These are phyloP conservation scores for Ogataea siamensis DNA, from an alignment of 805 yeast species.

Conservation along the genomic window DNA sequence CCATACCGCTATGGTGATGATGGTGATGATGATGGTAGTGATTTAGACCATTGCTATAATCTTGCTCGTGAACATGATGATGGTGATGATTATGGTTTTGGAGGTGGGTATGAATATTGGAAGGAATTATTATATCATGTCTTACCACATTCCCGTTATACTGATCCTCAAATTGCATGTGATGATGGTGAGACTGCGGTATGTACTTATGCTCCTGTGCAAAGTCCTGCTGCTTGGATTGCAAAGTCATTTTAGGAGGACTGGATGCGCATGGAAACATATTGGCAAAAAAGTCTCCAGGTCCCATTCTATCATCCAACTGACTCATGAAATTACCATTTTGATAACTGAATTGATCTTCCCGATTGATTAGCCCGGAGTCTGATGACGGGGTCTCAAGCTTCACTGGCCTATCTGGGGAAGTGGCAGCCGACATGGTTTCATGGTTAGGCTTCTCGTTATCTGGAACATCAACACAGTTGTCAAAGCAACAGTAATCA, in stretches of 20 bases:
- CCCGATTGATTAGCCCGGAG: not conserved
- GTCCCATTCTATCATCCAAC: not conserved
- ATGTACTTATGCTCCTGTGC: constrained; percentile 2
- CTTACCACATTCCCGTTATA: constrained; percentile 26
- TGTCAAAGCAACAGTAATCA: constrained; percentile 28
- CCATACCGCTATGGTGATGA: not conserved
- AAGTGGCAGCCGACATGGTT: not conserved
- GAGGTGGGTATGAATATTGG: constrained; percentile 12
- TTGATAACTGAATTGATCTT: not conserved
- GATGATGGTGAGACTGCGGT: constrained; percentile 26
- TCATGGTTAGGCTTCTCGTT: not conserved
- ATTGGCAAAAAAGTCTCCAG: not conserved
- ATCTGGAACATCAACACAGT: constrained; percentile 10
- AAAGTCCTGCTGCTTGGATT: constrained; percentile 8
- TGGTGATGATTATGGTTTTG: constrained; percentile 15
- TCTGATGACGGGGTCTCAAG: constrained; percentile 1
- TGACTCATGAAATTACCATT: not conserved
- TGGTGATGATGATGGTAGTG: not conserved
- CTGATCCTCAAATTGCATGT: constrained; percentile 31
- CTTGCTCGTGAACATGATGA: constrained; percentile 13
- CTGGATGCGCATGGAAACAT: constrained; percentile 2
- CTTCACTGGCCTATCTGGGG: not conserved
- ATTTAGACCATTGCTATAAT: not conserved
- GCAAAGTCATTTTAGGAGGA: not conserved
- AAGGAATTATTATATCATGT: constrained; percentile 32